Conservation (phyloP, 2,329 filamentous ascomycete genomes). For the Arachnomyces sp. region DNA sequence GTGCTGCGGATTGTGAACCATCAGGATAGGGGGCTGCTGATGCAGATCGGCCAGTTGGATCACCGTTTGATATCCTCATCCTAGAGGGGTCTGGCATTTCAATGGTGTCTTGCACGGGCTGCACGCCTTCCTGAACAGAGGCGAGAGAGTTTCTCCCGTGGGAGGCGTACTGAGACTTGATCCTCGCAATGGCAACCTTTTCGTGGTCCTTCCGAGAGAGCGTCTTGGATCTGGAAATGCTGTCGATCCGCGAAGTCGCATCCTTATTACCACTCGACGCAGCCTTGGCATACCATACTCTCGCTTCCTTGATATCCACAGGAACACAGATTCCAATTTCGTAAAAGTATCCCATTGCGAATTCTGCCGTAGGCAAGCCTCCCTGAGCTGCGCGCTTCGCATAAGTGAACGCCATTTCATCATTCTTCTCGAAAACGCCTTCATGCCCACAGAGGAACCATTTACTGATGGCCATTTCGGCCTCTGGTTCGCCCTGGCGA, state of each 20-base stretch:
- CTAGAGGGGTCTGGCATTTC: constrained; percentile 43
- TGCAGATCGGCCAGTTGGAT: constrained; percentile 15
- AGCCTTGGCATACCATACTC: constrained; percentile 83
- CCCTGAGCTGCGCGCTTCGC: constrained; percentile 75
- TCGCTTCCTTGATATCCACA: constrained; percentile 73
- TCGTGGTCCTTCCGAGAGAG: constrained; percentile 89
- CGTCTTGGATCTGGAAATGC: constrained; percentile 71
- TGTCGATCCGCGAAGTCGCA: constrained; percentile 71
- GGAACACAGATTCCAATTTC: constrained; percentile 90
- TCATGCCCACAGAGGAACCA: constrained; percentile 98
- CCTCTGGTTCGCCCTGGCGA: constrained; percentile 84
- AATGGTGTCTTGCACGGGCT: constrained; percentile 33
- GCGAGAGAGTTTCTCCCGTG: constrained; percentile 31
- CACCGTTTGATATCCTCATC: constrained; percentile 30
- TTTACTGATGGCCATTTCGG: constrained; percentile 91
- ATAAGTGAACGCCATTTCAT: constrained; percentile 84
- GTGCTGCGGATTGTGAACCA: constrained; percentile 22
- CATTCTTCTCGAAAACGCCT: constrained; percentile 86
- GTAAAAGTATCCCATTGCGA: constrained; percentile 94
- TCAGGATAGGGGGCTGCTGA: constrained; percentile 39
- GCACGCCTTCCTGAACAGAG: constrained; percentile 22
- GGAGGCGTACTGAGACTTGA: constrained; percentile 72
- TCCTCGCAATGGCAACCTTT: constrained; percentile 76
- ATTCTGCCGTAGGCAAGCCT: constrained; percentile 83
- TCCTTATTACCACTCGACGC: constrained; percentile 88